Evolutionary conservation across 2,329 filamentous ascomycete species (phyloP), one percentile per base, ranked within the genome.

Genomic region (Laburnicola sp.): DNA sequence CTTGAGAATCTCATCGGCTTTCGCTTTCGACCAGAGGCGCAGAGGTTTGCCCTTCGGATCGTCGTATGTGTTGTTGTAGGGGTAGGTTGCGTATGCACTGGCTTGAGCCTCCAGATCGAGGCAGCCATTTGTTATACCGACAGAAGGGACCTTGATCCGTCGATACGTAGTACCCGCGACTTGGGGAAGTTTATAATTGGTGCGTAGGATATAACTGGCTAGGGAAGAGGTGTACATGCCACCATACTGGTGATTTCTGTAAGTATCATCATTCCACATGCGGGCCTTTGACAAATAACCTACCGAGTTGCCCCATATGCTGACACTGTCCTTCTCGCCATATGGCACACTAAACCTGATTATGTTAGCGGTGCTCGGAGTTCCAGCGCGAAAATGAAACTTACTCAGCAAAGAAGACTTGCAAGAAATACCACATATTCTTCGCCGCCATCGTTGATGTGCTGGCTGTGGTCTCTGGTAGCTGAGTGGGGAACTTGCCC

Each of bases 41-140:
- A 27, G 35, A 11, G 42, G 22, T 2, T 23, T 35, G 31, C 42
- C 42, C 16, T 34, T 26, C 3, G 31, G 2, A 11, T 26, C 25
- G 21, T 74, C 75, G 54, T 82, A 84, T 8, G 81, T 81, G 53
- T 82, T 82, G 63, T 82, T 79, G 60, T 75, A 77, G 0, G 80
- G 74, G 43, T 80, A 75, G 1, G 72, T 56, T 0, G 47, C 28
- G 26, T 49, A 53, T 10, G 39, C 39, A 3, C 16, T 6, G 11
- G 10, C 34, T 37, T 48, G 39, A 10, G 27, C 16, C 3, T 26
- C 21, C 11, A 45, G 7, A 28, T 53, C 50, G 22, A 53, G 10
- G 35, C 22, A 57, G 40, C 38, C 53, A 42, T 46, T 54, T 23
- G n/a, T 48, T 43, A 48, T 53, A 4, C 55, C 52, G n/a, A 53